Conservation (phyloP, 2,329 filamentous ascomycete genomes). For the Zymoseptoria ardabiliae region DNA sequence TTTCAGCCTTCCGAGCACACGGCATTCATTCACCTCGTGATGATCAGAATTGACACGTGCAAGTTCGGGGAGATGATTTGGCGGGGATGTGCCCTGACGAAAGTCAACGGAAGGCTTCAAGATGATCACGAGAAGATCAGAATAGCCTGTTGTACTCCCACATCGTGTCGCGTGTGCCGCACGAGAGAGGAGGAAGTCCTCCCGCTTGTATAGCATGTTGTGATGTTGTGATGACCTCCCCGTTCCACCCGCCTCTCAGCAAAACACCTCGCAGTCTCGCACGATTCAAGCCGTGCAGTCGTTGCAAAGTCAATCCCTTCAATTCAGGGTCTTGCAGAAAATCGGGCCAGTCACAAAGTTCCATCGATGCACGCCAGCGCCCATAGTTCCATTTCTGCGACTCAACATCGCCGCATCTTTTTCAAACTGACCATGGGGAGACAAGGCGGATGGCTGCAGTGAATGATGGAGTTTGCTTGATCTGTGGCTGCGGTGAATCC, state of each 20-base stretch:
- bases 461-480: background rate
- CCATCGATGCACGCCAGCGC: background rate
- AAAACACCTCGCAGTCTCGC: background rate
- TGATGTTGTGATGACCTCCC: background rate
- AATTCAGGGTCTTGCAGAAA: background rate
- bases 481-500: background rate
- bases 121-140: background rate
- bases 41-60: background rate
- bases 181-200: background rate
- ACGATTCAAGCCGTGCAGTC: background rate
- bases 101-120: background rate
- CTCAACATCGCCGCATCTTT: background rate
- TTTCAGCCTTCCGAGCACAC: background rate
- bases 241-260: background rate
- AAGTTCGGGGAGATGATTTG: background rate
- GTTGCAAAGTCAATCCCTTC: background rate
- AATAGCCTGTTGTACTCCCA: background rate
- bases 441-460: background rate
- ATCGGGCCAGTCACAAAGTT: background rate
- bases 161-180: background rate
- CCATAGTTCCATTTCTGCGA: background rate
- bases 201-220: background rate
- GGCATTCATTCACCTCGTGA: background rate
- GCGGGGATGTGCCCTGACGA: background rate
- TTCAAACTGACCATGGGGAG: background rate